phyloP scores from a whole-genome alignment of 768 basidiomycete genomes.

The Psilocybe subaeruginosa region DNA sequence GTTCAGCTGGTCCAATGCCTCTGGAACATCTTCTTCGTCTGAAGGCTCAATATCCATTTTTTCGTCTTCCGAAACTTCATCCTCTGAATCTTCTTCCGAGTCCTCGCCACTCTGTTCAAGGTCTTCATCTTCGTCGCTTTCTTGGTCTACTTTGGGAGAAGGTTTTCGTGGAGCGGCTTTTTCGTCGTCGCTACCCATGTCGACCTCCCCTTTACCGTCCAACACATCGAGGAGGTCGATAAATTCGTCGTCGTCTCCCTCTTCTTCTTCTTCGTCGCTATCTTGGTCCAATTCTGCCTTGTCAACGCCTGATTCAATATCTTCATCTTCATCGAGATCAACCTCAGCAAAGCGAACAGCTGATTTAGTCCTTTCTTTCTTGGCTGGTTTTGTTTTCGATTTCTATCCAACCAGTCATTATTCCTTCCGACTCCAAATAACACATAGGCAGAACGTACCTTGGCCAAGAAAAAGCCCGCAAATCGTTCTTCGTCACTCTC shows the following conservation, averaged over 20 bases:
- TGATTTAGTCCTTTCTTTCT: constrained; percentile 28
- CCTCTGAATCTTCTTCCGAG: constrained; percentile 33
- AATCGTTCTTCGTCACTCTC: constrained; percentile 82
- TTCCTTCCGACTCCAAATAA: constrained; percentile 1
- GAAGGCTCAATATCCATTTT: constrained; percentile 46
- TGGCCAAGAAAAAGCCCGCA: constrained; percentile 59
- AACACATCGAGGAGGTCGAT: constrained; percentile 68
- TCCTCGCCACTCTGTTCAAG: constrained; percentile 38
- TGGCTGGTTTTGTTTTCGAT: constrained; percentile 25
- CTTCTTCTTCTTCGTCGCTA: constrained; percentile 45
- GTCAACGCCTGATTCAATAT: constrained; percentile 32
- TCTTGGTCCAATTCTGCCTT: constrained; percentile 39
- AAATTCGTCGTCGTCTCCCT: constrained; percentile 55
- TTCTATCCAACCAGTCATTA: constrained; percentile 26
- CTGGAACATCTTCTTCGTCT: constrained; percentile 56
- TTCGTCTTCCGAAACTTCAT: constrained; percentile 43
- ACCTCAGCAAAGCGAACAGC: constrained; percentile 55
- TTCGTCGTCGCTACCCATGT: constrained; percentile 42
- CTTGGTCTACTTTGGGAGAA: constrained; percentile 14
- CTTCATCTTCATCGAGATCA: constrained; percentile 66
- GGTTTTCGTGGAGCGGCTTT: constrained; percentile 9
- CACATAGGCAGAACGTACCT: constrained; percentile 34
- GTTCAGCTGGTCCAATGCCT: constrained; percentile 71
- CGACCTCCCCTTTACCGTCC: constrained; percentile 60
- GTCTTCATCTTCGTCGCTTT: constrained; percentile 33